These are phyloP conservation scores for Silene conica DNA, from an alignment of 148 eudicot genomes.

Conservation along the genomic window DNA sequence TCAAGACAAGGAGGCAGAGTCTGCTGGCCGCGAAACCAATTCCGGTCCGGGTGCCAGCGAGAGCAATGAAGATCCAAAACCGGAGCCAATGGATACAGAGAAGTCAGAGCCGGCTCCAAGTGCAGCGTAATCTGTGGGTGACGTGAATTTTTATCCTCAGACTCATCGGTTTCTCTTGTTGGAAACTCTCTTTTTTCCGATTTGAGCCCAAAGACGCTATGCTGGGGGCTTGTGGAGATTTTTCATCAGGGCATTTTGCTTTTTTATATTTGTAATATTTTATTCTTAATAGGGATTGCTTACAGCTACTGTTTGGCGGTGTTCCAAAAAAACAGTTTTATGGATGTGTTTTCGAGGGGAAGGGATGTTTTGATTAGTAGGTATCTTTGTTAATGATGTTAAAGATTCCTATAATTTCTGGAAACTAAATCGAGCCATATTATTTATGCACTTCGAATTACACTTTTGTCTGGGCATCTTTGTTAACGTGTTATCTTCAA, in stretches of 20 bases:
- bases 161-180: background rate
- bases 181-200: background rate
- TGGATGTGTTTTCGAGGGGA: background rate
- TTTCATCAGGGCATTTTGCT: background rate
- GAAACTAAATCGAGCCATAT: background rate
- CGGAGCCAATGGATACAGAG: slow-evolving; percentile 78
- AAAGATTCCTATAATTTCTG: background rate
- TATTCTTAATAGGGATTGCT: background rate
- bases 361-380: background rate
- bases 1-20: slow-evolving; percentile 29
- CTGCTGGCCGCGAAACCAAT: slow-evolving; percentile 40
- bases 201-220: slow-evolving; percentile 1
- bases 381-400: background rate
- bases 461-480: background rate
- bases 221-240: background rate
- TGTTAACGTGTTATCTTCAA: too few species aligned
- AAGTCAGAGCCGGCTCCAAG: slow-evolving; percentile 27
- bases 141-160: background rate
- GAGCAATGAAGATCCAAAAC: slow-evolving; percentile 39
- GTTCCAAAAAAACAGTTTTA: background rate
- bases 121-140: slow-evolving; percentile 18
- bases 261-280: background rate
- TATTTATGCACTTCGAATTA: background rate
- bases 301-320: background rate
- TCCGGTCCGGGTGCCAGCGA: slow-evolving; percentile 28